These are phyloP conservation scores for Fusarium austroafricanum DNA, from an alignment of 2,329 filamentous ascomycete genomes.

Conservation along the genomic window DNA sequence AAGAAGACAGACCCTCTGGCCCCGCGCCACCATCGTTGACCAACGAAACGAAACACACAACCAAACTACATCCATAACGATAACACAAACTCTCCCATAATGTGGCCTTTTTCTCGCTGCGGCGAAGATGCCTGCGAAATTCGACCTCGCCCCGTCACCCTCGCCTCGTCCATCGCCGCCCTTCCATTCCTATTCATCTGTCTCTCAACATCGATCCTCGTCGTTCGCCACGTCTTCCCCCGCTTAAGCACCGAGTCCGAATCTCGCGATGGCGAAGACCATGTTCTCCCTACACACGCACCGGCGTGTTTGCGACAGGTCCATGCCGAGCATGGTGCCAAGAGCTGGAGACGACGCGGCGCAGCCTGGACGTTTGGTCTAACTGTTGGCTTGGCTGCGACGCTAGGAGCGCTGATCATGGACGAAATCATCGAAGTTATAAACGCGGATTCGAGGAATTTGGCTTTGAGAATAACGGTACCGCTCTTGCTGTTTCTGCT, in stretches of 20 bases:
- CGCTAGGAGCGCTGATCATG: conserved; percentile 83
- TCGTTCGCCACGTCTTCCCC: conserved; percentile 77
- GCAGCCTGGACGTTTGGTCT: conserved; percentile 77
- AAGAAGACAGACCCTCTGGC: conserved; percentile 6
- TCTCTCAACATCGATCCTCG: conserved; percentile 68
- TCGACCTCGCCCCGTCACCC: conserved; percentile 54
- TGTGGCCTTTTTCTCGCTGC: conserved; percentile 63
- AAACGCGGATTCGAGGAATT: conserved; percentile 72
- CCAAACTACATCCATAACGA: conserved; percentile 1
- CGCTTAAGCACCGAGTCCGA: conserved; percentile 70
- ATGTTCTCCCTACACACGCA: conserved; percentile 72
- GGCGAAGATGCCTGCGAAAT: conserved; percentile 66
- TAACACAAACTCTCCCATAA: conserved; percentile 25
- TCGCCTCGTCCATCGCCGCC: conserved; percentile 68
- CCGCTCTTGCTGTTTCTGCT: conserved; percentile 77
- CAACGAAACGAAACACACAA: background rate
- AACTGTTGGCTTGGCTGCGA: conserved; percentile 80
- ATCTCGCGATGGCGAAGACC: conserved; percentile 66
- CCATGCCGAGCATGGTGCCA: conserved; percentile 68
- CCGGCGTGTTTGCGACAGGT: conserved; percentile 68
- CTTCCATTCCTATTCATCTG: conserved; percentile 80
- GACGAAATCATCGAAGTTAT: conserved; percentile 85
- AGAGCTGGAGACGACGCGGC: conserved; percentile 62
- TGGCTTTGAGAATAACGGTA: conserved; percentile 77
- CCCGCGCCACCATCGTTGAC: conserved; percentile 14